phyloP scores from a whole-genome alignment of 106 monocot species.

The Narthecium ossifragum region DNA sequence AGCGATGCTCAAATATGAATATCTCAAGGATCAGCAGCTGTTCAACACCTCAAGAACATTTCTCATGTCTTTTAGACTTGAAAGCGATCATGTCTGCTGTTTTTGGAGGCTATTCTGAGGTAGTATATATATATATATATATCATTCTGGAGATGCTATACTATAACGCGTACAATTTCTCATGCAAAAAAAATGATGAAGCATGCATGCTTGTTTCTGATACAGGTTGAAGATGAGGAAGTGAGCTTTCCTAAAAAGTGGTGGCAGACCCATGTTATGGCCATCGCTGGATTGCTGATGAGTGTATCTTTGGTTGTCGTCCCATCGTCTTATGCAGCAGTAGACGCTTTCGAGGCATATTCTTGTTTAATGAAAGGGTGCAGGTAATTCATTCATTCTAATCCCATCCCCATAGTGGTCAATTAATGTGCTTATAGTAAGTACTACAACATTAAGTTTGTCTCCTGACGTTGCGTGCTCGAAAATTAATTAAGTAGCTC shows the following conservation, averaged over 20 bases:
- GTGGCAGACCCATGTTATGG: conserved; percentile 20
- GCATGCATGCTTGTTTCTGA: too few species aligned
- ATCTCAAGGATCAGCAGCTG: conserved; percentile 18
- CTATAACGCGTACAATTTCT: not conserved
- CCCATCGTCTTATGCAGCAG: conserved; percentile 66
- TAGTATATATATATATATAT: too few species aligned
- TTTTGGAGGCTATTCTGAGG: conserved; percentile 3
- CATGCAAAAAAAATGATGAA: not conserved
- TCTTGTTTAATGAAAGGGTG: conserved; percentile 69
- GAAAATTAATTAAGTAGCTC: too few species aligned
- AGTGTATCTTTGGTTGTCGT: conserved; percentile 35
- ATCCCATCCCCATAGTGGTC: too few species aligned
- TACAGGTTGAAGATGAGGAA: conserved; percentile 15
- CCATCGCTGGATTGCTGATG: conserved; percentile 41
- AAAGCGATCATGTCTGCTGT: conserved; percentile 3
- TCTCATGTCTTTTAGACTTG: conserved; percentile 9
- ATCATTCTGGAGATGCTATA: too few species aligned
- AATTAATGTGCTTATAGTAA: too few species aligned
- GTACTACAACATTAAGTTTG: too few species aligned
- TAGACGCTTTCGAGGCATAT: conserved; percentile 62
- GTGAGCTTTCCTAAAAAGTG: conserved; percentile 11
- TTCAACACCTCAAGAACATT: conserved; percentile 15
- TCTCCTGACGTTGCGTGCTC: too few species aligned
- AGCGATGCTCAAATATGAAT: conserved; percentile 9
- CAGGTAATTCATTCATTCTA: too few species aligned